Evolutionary conservation across 1,284 basidiomycete genomes (phyloP).

Genomic region (Apiotrichum porosum): DNA sequence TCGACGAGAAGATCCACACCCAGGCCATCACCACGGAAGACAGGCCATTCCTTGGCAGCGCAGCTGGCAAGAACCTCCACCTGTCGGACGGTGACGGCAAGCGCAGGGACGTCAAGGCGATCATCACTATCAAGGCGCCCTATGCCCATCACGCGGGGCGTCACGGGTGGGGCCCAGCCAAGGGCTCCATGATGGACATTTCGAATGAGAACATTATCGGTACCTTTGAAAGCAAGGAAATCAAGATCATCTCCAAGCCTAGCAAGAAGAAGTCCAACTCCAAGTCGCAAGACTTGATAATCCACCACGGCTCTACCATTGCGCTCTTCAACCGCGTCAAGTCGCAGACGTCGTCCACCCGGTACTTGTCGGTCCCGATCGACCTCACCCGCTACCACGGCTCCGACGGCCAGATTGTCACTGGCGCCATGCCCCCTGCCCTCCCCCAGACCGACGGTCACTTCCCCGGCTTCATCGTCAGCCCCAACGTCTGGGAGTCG

Average conservation of each 20-base stretch:
- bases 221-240: constrained; percentile 79
- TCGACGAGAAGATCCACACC: constrained; percentile 40
- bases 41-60: constrained; percentile 42
- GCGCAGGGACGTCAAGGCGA: constrained; percentile 75
- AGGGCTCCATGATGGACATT: constrained; percentile 58
- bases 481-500: constrained; percentile 59
- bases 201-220: constrained; percentile 68
- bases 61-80: constrained; percentile 43
- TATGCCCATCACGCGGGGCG: constrained; percentile 48
- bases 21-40: constrained; percentile 28
- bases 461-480: constrained; percentile 48
- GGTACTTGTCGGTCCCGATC: constrained; percentile 89
- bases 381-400: constrained; percentile 84
- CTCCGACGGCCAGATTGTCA: constrained; percentile 76
- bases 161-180: constrained; percentile 23
- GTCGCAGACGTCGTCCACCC: constrained; percentile 89
- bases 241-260: constrained; percentile 95
- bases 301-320: constrained; percentile 91
- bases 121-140: constrained; percentile 82
- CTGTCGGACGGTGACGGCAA: constrained; percentile 45
- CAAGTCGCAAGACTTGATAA: constrained; percentile 86
- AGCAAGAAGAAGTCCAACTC: constrained; percentile 93
- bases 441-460: constrained; percentile 11
- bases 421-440: constrained; percentile 55
- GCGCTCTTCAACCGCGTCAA: constrained; percentile 90